These are phyloP conservation scores for Neurospora sp. DNA, from an alignment of 495 filamentous ascomycete species.

Conservation along the genomic window DNA sequence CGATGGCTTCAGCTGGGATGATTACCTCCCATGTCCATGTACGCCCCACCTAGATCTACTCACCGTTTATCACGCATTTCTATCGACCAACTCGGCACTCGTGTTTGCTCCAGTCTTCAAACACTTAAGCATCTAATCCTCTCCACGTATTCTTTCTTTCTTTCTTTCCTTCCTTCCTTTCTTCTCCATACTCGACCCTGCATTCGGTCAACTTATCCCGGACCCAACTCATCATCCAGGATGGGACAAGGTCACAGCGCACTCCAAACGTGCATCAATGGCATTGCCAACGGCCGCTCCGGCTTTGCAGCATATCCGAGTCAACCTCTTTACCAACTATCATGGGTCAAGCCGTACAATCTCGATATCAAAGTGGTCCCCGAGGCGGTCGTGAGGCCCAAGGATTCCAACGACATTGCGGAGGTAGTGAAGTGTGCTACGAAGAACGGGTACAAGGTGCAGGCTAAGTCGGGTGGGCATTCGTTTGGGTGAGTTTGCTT, in stretches of 20 bases:
- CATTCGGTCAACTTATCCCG: background rate
- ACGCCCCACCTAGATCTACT: background rate
- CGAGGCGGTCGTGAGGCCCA: constrained; percentile 51
- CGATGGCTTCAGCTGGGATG: background rate
- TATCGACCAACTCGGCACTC: background rate
- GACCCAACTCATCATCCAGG: background rate
- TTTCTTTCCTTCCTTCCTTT: background rate
- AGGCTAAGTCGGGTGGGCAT: constrained; percentile 63
- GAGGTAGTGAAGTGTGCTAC: constrained; percentile 50
- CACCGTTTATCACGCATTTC: background rate
- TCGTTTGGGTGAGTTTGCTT: constrained; percentile 44
- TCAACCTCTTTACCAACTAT: constrained; percentile 27
- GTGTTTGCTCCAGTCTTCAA: background rate
- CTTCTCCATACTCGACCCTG: background rate
- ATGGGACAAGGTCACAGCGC: constrained; percentile 22
- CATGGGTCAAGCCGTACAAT: constrained; percentile 50
- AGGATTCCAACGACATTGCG: constrained; percentile 46
- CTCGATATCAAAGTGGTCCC: constrained; percentile 51
- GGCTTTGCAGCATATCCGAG: constrained; percentile 33
- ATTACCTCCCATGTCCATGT: background rate
- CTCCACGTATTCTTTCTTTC: background rate
- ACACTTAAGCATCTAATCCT: background rate
- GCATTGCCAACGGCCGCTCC: constrained; percentile 29
- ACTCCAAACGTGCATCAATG: constrained; percentile 30
- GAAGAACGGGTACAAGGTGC: constrained; percentile 47